Evolutionary conservation across 1,139 yeast species (phyloP).

Genomic region (Suhomyces wounanorum): DNA sequence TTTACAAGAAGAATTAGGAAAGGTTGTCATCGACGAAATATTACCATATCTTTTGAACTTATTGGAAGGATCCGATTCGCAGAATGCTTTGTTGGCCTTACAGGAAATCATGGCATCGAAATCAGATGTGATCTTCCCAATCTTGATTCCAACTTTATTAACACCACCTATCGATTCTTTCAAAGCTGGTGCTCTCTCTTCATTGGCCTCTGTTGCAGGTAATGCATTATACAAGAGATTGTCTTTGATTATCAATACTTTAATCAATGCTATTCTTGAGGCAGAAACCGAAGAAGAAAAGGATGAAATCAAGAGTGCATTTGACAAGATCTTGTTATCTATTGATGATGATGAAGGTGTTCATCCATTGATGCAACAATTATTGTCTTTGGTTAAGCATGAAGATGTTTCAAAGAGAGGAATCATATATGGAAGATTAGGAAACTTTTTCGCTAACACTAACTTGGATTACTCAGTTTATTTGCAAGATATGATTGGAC

Average conservation of each 20-base stretch:
- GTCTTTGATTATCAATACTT: conserved; percentile 67
- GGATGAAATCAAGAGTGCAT: conserved; percentile 51
- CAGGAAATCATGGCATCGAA: conserved; percentile 91
- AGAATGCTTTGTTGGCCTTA: conserved; percentile 81
- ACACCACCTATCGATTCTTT: conserved; percentile 79
- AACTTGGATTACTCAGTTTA: conserved; percentile 72
- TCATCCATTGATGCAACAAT: conserved; percentile 81
- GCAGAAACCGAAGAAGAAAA: conserved; percentile 37
- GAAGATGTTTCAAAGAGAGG: conserved; percentile 72
- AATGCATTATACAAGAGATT: conserved; percentile 74
- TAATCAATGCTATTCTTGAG: conserved; percentile 61
- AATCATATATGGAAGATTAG: conserved; percentile 68
- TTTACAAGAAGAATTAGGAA: conserved; percentile 80
- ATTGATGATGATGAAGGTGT: conserved; percentile 80
- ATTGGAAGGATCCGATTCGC: conserved; percentile 69
- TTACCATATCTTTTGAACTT: conserved; percentile 78
- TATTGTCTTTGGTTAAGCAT: conserved; percentile 72
- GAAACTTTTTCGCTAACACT: conserved; percentile 67
- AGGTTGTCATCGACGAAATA: conserved; percentile 82
- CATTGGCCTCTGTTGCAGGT: conserved; percentile 91
- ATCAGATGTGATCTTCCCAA: conserved; percentile 91
- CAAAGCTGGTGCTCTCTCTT: conserved; percentile 85
- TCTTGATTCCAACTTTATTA: conserved; percentile 81
- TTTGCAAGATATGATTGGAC: conserved; percentile 72
- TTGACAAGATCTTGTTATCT: conserved; percentile 70